Evolutionary conservation across 2,329 filamentous ascomycete species (phyloP).

Genomic region (Colletotrichum navitas): DNA sequence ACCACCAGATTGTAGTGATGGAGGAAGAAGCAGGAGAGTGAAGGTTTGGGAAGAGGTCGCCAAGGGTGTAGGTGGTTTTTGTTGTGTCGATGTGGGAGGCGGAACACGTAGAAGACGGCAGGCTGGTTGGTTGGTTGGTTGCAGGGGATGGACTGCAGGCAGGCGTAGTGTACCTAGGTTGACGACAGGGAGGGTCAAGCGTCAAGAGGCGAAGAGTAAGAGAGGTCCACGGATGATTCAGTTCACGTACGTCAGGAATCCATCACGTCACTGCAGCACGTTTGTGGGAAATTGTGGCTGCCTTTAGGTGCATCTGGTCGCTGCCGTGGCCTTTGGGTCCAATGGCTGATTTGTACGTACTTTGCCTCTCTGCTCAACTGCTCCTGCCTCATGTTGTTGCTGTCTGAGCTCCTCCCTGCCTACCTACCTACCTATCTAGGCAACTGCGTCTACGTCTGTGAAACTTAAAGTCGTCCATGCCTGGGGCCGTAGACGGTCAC

Average conservation of each 20-base stretch:
- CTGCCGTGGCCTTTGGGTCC: conserved; percentile 6
- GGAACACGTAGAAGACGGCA: conserved; percentile 6
- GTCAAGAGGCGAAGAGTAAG: conserved; percentile 7
- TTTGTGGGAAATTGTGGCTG: conserved; percentile 41
- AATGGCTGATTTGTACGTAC: conserved; percentile 21
- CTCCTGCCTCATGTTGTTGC: background rate
- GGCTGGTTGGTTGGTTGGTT: background rate
- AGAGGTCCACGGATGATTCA: conserved; percentile 25
- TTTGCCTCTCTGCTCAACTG: background rate
- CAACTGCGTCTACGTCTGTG: background rate
- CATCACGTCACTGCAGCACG: conserved; percentile 42
- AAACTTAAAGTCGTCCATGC: background rate
- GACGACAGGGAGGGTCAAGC: conserved; percentile 36
- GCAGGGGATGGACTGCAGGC: background rate
- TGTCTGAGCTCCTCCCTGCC: conserved; percentile 1
- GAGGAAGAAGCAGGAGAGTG: conserved; percentile 19
- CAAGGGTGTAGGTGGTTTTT: conserved; percentile 39
- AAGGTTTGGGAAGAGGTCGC: conserved; percentile 19
- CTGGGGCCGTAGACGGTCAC: background rate
- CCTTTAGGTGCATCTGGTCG: conserved; percentile 28
- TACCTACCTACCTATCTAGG: background rate
- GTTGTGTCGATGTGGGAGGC: conserved; percentile 40
- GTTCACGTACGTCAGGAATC: conserved; percentile 40
- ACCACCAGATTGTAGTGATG: conserved; percentile 30
- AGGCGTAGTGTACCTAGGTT: background rate